Conservation (phyloP, 2,329 filamentous ascomycete species). For the Xylaria sp. region DNA sequence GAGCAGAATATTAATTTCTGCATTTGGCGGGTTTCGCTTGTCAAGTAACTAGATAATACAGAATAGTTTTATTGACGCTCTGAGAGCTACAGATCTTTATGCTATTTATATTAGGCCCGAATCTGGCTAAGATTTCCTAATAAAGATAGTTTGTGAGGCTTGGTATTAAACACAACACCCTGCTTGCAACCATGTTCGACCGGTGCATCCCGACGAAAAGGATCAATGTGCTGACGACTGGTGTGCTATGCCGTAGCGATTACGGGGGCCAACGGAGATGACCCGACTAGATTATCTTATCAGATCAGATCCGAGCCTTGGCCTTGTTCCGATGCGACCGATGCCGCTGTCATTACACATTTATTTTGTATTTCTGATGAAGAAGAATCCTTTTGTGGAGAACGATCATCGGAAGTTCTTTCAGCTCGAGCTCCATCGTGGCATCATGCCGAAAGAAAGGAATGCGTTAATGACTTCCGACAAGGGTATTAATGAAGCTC, state of each 20-base stretch:
- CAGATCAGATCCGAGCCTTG: constrained; percentile 6
- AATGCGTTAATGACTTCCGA: neutral
- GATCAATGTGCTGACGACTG: neutral
- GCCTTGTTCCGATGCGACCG: neutral
- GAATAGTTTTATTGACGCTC: neutral
- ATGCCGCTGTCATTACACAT: neutral
- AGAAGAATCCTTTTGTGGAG: neutral
- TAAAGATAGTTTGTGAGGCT: neutral
- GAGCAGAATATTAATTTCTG: neutral
- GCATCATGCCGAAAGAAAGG: neutral
- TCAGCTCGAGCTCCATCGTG: neutral
- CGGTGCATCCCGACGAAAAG: neutral
- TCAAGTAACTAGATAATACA: neutral
- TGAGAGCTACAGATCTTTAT: neutral
- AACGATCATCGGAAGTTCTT: neutral
- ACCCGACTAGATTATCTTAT: constrained; percentile 14
- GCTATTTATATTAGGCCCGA: neutral
- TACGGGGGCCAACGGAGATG: neutral
- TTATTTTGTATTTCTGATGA: neutral
- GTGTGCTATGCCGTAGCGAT: neutral
- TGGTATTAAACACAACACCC: neutral
- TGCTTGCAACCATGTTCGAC: neutral
- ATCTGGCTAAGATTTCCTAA: neutral
- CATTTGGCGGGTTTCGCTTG: neutral
- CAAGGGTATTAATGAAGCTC: neutral